These are phyloP conservation scores for Colletotrichum simmondsii DNA, from an alignment of 2,329 filamentous ascomycete genomes.

Conservation along the genomic window DNA sequence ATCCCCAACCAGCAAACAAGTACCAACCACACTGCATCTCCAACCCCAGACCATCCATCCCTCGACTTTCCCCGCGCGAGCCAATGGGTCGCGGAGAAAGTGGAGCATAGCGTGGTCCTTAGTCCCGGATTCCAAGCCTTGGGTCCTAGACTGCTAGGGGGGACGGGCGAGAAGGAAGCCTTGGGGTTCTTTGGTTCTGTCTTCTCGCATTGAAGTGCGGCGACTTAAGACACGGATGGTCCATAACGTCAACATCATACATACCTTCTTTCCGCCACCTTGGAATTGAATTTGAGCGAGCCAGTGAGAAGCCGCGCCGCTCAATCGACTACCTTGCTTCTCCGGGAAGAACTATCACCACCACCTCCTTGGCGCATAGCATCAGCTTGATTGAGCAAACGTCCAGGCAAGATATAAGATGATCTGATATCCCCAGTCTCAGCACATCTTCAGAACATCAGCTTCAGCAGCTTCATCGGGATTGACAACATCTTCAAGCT, in stretches of 20 bases:
- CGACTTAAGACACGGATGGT: slow-evolving; percentile 1
- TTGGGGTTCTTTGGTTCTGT: background rate
- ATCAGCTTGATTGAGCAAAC: background rate
- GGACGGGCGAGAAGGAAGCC: background rate
- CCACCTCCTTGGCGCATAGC: slow-evolving; percentile 10
- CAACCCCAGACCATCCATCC: slow-evolving; percentile 26
- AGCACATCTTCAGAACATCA: background rate
- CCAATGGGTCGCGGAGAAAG: slow-evolving; percentile 31
- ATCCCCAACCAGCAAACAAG: background rate
- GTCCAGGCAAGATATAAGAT: slow-evolving; percentile 21
- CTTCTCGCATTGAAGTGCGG: slow-evolving; percentile 6
- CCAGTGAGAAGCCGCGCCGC: slow-evolving; percentile 26
- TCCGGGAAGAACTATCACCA: slow-evolving; percentile 7
- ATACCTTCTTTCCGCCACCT: slow-evolving; percentile 14
- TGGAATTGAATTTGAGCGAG: slow-evolving; percentile 29
- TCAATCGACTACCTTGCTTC: background rate
- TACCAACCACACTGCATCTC: background rate
- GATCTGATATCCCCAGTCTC: slow-evolving; percentile 5
- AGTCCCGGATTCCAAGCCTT: slow-evolving; percentile 13
- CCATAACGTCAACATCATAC: slow-evolving; percentile 26
- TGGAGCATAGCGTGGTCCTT: slow-evolving; percentile 16
- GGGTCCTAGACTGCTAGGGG: background rate
- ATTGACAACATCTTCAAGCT: background rate
- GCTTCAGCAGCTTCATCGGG: background rate
- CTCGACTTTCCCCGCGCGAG: slow-evolving; percentile 25